Percentiles rank a stretch among this genome's conserved stretches.
phyloP scores from a whole-genome alignment of 176 grass and related monocot species.

The Aegilops sharonensis region DNA sequence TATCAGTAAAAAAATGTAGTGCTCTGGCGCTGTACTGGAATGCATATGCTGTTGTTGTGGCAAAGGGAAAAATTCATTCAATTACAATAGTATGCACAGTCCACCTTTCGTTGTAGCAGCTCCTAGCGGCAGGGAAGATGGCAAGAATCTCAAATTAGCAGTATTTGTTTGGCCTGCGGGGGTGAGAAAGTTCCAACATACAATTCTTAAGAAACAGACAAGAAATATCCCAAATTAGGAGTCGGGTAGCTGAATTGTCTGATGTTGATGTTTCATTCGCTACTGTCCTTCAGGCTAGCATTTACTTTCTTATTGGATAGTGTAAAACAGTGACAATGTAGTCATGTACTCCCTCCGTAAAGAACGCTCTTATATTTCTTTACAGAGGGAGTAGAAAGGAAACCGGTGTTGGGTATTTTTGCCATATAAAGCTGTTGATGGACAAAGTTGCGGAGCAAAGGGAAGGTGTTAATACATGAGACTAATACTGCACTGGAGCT shows the following conservation, averaged over 20 bases:
- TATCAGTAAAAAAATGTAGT: neutral
- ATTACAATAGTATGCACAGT: neutral
- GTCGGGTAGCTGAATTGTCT: slow-evolving; percentile 19
- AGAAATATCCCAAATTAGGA: neutral
- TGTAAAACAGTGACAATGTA: neutral
- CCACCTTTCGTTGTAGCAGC: neutral
- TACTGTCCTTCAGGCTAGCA: neutral
- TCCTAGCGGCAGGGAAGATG: neutral
- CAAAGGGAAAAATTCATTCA: neutral
- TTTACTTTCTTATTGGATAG: slow-evolving; percentile 4
- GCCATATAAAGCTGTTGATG: neutral
- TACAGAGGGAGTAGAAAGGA: neutral
- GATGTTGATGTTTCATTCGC: slow-evolving; percentile 11
- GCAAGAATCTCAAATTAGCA: neutral
- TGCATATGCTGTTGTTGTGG: too few species aligned
- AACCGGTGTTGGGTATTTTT: neutral
- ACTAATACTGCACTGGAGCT: neutral
- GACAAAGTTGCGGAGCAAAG: neutral
- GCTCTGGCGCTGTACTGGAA: neutral
- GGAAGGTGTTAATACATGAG: neutral
- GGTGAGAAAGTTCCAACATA: slow-evolving; percentile 17
- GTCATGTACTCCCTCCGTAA: neutral
- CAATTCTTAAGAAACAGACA: slow-evolving; percentile 24
- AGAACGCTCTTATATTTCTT: too few species aligned
- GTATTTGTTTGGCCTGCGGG: neutral